phyloP scores from a whole-genome alignment of 306 rosid genomes.

The Cucurbita maxima region DNA sequence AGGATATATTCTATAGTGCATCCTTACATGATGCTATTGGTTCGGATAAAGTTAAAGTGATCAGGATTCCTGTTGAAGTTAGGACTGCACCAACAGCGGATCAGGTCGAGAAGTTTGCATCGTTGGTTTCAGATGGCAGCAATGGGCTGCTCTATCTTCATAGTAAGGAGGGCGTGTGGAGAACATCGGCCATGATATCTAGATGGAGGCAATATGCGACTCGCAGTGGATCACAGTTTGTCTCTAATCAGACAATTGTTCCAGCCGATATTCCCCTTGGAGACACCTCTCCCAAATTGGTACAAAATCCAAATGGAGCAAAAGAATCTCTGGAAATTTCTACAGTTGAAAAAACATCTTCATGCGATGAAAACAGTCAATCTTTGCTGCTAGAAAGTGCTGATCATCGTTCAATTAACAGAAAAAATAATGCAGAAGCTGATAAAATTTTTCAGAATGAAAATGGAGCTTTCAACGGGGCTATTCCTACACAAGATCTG shows the following conservation, averaged over 20 bases:
- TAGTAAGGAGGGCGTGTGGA: constrained; percentile 76
- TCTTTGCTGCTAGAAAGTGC: constrained; percentile 24
- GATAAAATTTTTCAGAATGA: constrained; percentile 14
- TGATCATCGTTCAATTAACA: constrained; percentile 14
- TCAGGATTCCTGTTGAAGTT: constrained; percentile 67
- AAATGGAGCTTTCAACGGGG: constrained; percentile 20
- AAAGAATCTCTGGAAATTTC: constrained; percentile 23
- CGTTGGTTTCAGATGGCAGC: constrained; percentile 60
- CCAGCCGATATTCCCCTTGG: constrained; percentile 16
- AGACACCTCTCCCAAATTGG: neutral
- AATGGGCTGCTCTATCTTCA: constrained; percentile 78
- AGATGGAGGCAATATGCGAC: constrained; percentile 70
- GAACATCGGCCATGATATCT: constrained; percentile 89
- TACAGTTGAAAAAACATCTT: constrained; percentile 11
- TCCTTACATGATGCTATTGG: constrained; percentile 45
- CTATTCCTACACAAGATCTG: constrained; percentile 20
- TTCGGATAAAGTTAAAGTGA: constrained; percentile 52
- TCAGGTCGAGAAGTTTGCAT: constrained; percentile 70
- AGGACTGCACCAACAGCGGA: constrained; percentile 65
- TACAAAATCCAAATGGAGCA: constrained; percentile 13
- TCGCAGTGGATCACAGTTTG: constrained; percentile 25
- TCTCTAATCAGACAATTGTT: constrained; percentile 26
- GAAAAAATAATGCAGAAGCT: constrained; percentile 9
- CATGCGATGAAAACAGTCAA: constrained; percentile 18
- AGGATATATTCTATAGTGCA: constrained; percentile 47